Base-by-base conservation (phyloP, 2,329 filamentous ascomycete genomes). In the Ascochyta clinopodiicola region DNA sequence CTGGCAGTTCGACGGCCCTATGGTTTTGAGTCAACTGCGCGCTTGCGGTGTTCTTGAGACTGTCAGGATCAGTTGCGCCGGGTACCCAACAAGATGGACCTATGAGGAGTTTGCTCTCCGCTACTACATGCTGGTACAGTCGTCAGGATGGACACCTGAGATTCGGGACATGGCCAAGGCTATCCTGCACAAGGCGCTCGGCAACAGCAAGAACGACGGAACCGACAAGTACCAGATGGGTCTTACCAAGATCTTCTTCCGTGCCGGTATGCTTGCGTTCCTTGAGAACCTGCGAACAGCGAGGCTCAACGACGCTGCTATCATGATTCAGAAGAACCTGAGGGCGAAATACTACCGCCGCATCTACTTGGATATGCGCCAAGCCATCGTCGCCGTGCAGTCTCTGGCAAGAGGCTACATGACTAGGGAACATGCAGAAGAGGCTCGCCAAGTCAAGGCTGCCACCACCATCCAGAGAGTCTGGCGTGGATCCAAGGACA, bases 31-130 rank as follows among this genome's bases (percentile, higher is more conserved):
- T 77, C 95, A 99, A 78, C 82, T 99, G 69, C 88, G 96, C 77
- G 95, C 95, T 78, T 99, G 95, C 79, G 95, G 95, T 93, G 96
- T 99, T 34, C 85, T 99, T 55, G 95, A 99, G 79, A 99, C 95
- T 4, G 95, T 99, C 53, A 88, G 95, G 73, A 99, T 99, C 77
- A 96, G 92, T 79, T 96, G 91, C 74, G 95, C 95, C 61, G 95
- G 95, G 59, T 99, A 99, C 73, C 95, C 95, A 15, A 98, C 95
- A 40, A 85, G 95, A 74, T 99, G 95, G 96, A 98, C 95, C 0
- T 99, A 97, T 73, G 95, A 99, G 73, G 95, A 99, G 74, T 99
- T 99, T 76, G 95, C 95, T 17, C 82, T 97, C 56, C 88, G 95
- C 58, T 99, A 99, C 80, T 99, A 99, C 81, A 97, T 99, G 92